Evolutionary conservation across 805 yeast genomes (phyloP), one percentile per base, ranked within the genome.

Genomic region (Ogataea polymorpha): DNA sequence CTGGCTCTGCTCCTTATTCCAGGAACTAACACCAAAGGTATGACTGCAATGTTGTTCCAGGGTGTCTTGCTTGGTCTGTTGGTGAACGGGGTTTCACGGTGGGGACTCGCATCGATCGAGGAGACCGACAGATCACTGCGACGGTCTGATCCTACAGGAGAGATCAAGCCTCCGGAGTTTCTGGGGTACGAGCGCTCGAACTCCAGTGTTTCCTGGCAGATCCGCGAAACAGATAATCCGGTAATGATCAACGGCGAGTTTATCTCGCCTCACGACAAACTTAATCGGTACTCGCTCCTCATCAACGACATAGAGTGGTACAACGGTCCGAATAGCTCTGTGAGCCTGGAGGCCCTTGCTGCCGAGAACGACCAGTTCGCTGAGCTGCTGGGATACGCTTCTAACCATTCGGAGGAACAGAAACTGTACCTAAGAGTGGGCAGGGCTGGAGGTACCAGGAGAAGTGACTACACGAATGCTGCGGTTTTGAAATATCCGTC

Each of bases 31-130:
- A 85, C 91, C 0, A 68, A 79, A 49, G 90, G 93, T 0, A 57
- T 75, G 29, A 70, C 86, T 0, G 89, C 90, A 0, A 68, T 84
- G 50, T 53, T 83, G 7, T 83, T 86, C 56, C 96, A 90, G 58
- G 98, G 97, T 2, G 74, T 91, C 1, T 65, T 91, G 17, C 59
- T 87, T 0, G 99, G 97, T 0, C 67, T 91, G 32, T 72, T 85
- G 36, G 69, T 89, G 5, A 83, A 90, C 16, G 99, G 99, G 0
- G 79, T 87, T 2, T 78, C 95, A 0, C 69, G 95, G 41, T 91
- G 99, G 99, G 97, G 93, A 41, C 80, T 85, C 54, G 97, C 95
- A 2, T 80, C 96, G 11, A 79, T 91, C 42, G 79, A 86, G 1
- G 96, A 91, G 56, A 86, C 96, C 0, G 74, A 74, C 18, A 64